Evolutionary conservation across 257 asterid species (phyloP).

Genomic region (Solanum arcanum): DNA sequence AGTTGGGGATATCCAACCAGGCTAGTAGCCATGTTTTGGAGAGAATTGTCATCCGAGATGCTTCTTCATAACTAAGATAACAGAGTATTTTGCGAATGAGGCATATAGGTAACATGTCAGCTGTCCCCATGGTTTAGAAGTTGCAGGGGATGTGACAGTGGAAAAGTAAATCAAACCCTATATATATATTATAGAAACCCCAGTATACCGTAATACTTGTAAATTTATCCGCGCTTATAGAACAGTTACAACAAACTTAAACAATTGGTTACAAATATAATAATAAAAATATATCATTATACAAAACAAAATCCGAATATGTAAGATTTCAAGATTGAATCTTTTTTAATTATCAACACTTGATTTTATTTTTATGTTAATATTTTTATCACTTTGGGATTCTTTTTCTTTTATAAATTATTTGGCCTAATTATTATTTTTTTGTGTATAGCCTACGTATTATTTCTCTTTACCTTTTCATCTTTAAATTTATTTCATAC

Average conservation of each 20-base stretch:
- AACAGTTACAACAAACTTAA: neutral
- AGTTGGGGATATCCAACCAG: neutral
- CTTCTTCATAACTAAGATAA: neutral
- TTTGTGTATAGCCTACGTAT: neutral
- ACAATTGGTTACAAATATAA: neutral
- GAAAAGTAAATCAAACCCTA: neutral
- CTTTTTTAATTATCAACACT: neutral
- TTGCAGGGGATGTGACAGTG: neutral
- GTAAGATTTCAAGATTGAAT: neutral
- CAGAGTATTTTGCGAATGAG: neutral
- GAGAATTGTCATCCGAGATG: neutral
- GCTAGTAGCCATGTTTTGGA: neutral
- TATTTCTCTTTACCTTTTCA: neutral
- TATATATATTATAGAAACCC: neutral
- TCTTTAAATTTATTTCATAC: neutral
- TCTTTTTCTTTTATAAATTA: neutral
- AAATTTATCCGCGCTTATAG: neutral
- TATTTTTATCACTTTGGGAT: neutral
- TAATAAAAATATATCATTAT: slow-evolving; percentile 1
- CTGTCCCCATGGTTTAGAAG: neutral
- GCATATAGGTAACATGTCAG: neutral
- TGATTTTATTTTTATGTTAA: no score
- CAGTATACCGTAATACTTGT: rapidly evolving
- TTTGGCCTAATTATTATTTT: neutral
- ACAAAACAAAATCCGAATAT: neutral